A percentile compares a stretch with the other conserved stretches of the same genome.
These are phyloP conservation scores for Aspergillus biplanus DNA, from an alignment of 495 filamentous ascomycete genomes.

Conservation along the genomic window DNA sequence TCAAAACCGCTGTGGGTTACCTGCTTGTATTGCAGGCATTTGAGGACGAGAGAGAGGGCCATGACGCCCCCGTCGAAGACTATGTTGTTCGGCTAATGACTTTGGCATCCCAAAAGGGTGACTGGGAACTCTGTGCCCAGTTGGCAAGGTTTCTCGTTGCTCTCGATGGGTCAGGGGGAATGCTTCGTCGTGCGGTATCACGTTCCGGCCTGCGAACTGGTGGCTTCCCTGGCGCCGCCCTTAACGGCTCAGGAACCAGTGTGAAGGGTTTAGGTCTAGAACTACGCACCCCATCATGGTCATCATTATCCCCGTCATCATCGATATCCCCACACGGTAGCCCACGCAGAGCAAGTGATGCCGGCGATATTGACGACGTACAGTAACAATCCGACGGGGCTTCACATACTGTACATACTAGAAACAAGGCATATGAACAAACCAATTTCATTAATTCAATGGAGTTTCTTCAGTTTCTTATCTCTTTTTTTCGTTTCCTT, in stretches of 20 bases:
- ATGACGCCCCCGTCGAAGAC: conserved; percentile 65
- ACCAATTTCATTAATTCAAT: conserved; percentile 12
- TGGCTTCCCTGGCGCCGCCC: conserved; percentile 22
- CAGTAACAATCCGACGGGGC: not conserved
- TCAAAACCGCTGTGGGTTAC: conserved; percentile 97
- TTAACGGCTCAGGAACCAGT: conserved; percentile 35
- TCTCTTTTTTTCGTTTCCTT: not conserved
- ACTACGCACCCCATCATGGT: conserved; percentile 42
- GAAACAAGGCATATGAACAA: conserved; percentile 9
- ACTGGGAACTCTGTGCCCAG: conserved; percentile 98
- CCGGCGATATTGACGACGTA: not conserved
- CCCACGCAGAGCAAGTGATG: conserved; percentile 6
- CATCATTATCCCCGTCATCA: conserved; percentile 39
- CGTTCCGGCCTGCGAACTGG: conserved; percentile 60
- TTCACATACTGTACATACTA: conserved; percentile 1
- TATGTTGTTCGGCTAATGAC: conserved; percentile 77
- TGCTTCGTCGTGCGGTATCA: conserved; percentile 76
- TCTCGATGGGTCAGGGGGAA: conserved; percentile 83
- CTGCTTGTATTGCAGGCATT: conserved; percentile 94
- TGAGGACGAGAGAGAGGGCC: conserved; percentile 74
- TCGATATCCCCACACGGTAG: conserved; percentile 34
- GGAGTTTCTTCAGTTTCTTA: not conserved
- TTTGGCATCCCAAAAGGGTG: conserved; percentile 78
- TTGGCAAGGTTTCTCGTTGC: conserved; percentile 91
- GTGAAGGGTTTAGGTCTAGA: conserved; percentile 47